These are phyloP conservation scores for Wallemia hederae DNA, from an alignment of 1,284 basidiomycete species.

Conservation along the genomic window DNA sequence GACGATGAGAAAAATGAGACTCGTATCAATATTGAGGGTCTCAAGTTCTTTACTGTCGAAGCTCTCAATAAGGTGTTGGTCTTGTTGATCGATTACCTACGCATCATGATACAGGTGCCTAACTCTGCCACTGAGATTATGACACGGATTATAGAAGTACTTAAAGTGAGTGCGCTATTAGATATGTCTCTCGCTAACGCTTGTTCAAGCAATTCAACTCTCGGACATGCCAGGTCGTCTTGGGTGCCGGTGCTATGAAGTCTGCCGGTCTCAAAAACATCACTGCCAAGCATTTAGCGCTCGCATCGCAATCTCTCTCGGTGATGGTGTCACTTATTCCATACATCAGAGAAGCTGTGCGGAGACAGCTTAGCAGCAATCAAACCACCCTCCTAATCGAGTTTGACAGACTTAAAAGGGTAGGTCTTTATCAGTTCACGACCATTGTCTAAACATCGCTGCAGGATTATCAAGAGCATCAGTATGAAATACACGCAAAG, in stretches of 20 bases:
- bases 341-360: conserved; percentile 75
- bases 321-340: conserved; percentile 87
- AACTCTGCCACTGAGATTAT: conserved; percentile 78
- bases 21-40: conserved; percentile 52
- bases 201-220: conserved; percentile 56
- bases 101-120: conserved; percentile 60
- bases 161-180: conserved; percentile 28
- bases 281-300: conserved; percentile 89
- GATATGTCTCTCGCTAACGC: background rate
- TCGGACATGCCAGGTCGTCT: conserved; percentile 83
- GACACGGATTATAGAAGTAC: conserved; percentile 72
- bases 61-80: conserved; percentile 53
- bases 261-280: conserved; percentile 94
- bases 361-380: conserved; percentile 66
- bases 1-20: conserved; percentile 22
- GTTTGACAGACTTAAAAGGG: conserved; percentile 90
- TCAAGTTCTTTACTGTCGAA: conserved; percentile 51
- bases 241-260: conserved; percentile 91
- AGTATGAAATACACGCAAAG: conserved; percentile 94
- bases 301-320: conserved; percentile 81
- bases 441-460: background rate
- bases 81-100: conserved; percentile 57
- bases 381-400: conserved; percentile 90
- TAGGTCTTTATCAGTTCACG: conserved; percentile 16
- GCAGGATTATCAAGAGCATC: conserved; percentile 93